Conservation (phyloP, 306 rosid species). For the Citrullus colocynthis region DNA sequence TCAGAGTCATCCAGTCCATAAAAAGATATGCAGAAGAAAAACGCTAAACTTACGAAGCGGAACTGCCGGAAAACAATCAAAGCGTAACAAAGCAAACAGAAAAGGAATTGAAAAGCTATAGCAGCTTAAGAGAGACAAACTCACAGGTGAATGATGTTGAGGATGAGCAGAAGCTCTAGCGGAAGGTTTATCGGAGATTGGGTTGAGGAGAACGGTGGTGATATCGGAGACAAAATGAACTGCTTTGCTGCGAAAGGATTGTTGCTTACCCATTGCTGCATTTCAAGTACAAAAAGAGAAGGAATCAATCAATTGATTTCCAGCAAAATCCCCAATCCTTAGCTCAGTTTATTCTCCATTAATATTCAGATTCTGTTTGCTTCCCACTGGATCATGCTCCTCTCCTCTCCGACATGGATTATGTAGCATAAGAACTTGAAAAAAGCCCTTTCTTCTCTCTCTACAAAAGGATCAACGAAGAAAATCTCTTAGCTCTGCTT, state of each 20-base stretch:
- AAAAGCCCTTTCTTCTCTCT: not conserved
- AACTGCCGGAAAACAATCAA: not conserved
- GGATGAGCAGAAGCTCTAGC: conserved; percentile 18
- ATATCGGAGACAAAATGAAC: conserved; percentile 66
- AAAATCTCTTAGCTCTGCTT: not conserved
- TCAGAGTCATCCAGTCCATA: not conserved
- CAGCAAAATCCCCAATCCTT: not conserved
- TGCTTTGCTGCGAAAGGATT: conserved; percentile 67
- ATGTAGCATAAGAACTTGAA: not conserved
- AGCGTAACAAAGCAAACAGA: not conserved
- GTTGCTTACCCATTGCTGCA: conserved; percentile 54
- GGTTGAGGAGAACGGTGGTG: conserved; percentile 75
- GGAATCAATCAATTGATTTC: not conserved
- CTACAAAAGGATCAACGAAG: not conserved
- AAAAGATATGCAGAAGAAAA: not conserved
- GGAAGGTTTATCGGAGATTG: conserved; percentile 68
- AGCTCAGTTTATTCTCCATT: conserved; percentile 5
- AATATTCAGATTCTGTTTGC: not conserved
- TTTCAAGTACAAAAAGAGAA: not conserved
- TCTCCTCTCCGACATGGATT: not conserved
- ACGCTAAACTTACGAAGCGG: not conserved
- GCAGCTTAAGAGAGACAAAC: conserved; percentile 11
- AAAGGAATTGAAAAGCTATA: not conserved
- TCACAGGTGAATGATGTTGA: conserved; percentile 33
- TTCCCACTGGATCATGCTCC: not conserved